These are phyloP conservation scores for Tritrichomonas musculus DNA, from an alignment of 208 protist species.

Conservation along the genomic window DNA sequence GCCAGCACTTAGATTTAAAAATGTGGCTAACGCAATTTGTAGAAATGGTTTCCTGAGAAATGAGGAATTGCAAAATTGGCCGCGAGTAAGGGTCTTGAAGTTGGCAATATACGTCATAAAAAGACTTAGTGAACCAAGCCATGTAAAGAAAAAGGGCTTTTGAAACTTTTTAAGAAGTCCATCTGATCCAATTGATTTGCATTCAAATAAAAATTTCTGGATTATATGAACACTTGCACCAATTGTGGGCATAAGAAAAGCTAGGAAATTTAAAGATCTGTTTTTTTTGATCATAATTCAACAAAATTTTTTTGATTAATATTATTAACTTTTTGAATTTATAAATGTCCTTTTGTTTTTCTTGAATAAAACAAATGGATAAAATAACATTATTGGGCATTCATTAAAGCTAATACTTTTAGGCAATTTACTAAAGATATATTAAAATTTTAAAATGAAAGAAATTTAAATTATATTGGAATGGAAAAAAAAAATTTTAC, in stretches of 20 bases:
- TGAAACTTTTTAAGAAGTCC: background rate
- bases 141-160: conserved; percentile 18
- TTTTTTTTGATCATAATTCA: too few relatives aligned
- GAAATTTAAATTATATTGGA: too few relatives aligned
- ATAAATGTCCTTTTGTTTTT: too few relatives aligned
- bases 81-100: background rate
- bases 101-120: background rate
- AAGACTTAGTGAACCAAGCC: background rate
- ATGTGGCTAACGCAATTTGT: background rate
- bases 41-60: conserved; percentile 33
- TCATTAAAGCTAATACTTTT: too few relatives aligned
- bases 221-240: conserved; percentile 5
- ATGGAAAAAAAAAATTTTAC: too few relatives aligned
- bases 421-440: too few relatives aligned
- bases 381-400: too few relatives aligned
- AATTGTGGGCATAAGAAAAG: background rate
- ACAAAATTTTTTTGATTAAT: too few relatives aligned
- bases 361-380: too few relatives aligned
- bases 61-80: background rate
- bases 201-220: conserved; percentile 27
- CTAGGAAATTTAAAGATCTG: too few relatives aligned
- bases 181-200: background rate
- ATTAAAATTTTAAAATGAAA: too few relatives aligned
- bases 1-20: background rate
- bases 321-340: too few relatives aligned